Conservation (phyloP, 495 filamentous ascomycete species). For the Tricharina praecox region DNA sequence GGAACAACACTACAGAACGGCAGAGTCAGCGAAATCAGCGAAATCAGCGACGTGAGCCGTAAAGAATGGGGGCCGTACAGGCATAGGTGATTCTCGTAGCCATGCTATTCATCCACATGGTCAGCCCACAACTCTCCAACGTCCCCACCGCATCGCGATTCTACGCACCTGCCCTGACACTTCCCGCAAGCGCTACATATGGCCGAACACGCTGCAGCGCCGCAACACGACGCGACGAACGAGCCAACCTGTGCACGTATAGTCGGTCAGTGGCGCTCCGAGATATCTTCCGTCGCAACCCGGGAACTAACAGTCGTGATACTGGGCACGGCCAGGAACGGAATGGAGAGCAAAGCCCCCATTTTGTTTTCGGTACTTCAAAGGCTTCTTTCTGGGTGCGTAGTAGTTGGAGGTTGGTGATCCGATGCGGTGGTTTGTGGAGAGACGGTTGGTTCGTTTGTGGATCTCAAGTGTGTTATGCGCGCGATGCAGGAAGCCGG, state of each 20-base stretch:
- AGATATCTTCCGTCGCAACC: neutral
- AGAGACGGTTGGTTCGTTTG: too few species aligned
- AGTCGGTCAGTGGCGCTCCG: slow-evolving; percentile 12
- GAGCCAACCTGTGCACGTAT: slow-evolving; percentile 45
- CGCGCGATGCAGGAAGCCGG: too few species aligned
- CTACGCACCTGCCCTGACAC: slow-evolving; percentile 71
- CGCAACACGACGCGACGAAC: slow-evolving; percentile 73
- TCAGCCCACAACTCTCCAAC: slow-evolving; percentile 12
- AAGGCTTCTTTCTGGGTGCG: too few species aligned
- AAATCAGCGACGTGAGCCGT: neutral
- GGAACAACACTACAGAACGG: slow-evolving; percentile 47
- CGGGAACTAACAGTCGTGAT: slow-evolving; percentile 55
- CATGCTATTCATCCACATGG: slow-evolving; percentile 46
- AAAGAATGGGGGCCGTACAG: slow-evolving; percentile 20
- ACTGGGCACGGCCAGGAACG: slow-evolving; percentile 73
- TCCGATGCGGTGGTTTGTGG: too few species aligned
- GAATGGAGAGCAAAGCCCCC: slow-evolving; percentile 82
- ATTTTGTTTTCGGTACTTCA: too few species aligned
- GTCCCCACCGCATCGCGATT: neutral
- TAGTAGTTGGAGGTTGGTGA: too few species aligned
- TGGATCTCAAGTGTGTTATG: too few species aligned
- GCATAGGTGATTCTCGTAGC: slow-evolving; percentile 96
- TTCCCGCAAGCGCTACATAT: slow-evolving; percentile 91
- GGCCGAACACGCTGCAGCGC: slow-evolving; percentile 84
- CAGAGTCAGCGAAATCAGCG: slow-evolving; percentile 6